phyloP scores from a whole-genome alignment of 768 basidiomycete genomes.

The Xerocomus potaroensis region DNA sequence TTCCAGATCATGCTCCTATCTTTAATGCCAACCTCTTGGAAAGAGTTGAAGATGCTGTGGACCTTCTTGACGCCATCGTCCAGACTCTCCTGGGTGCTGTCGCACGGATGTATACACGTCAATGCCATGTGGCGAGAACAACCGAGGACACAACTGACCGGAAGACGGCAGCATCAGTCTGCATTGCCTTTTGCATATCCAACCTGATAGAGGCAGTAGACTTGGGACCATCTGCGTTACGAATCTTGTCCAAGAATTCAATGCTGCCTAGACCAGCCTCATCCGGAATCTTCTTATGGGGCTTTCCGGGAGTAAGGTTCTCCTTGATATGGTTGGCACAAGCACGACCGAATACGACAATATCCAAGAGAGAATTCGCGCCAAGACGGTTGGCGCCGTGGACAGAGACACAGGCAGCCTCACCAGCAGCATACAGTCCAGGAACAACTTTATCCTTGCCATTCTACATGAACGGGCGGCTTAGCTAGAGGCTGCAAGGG shows the following conservation, averaged over 20 bases:
- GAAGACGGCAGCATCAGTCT: constrained; percentile 97
- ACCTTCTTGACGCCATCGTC: constrained; percentile 93
- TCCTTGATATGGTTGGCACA: constrained; percentile 97
- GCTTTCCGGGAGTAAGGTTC: constrained; percentile 81
- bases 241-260: constrained; percentile 85
- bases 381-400: constrained; percentile 99
- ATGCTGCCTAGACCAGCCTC: constrained; percentile 83
- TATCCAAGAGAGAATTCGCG: constrained; percentile 97
- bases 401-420: constrained; percentile 98
- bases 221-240: constrained; percentile 75
- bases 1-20: constrained; percentile 99
- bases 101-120: constrained; percentile 5
- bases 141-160: constrained; percentile 41
- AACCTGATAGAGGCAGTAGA: constrained; percentile 88
- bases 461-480: constrained; percentile 33
- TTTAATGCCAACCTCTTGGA: constrained; percentile 90
- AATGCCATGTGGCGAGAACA: neutral
- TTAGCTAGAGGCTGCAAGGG: neutral
- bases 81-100: constrained; percentile 81
- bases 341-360: constrained; percentile 99
- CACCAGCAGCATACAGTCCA: constrained; percentile 96
- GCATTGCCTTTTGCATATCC: constrained; percentile 99
- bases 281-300: constrained; percentile 84
- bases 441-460: constrained; percentile 95
- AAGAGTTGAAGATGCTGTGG: constrained; percentile 81